Percentiles rank a stretch among this genome's conserved stretches.
Evolutionary conservation across 179 eudicot species (phyloP).

Genomic region (Drosera spatulata): DNA sequence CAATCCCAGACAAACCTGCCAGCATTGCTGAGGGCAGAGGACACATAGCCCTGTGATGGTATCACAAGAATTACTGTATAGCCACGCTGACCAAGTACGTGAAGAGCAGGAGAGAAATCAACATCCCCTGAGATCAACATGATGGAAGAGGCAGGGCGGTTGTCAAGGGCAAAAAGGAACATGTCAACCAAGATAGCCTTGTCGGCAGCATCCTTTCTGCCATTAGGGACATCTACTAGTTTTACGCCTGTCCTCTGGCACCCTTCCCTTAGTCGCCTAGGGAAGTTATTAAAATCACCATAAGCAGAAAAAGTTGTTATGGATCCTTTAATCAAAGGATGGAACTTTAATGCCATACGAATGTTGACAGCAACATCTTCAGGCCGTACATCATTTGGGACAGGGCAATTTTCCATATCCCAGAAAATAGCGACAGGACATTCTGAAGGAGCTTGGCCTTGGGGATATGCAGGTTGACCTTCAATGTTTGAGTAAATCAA

Average conservation of each 20-base stretch:
- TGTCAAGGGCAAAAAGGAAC: conserved; percentile 97
- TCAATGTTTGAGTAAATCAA: no score
- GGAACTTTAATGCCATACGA: conserved; percentile 85
- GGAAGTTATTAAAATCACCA: conserved; percentile 89
- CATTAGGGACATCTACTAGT: conserved; percentile 90
- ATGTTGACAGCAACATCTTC: conserved; percentile 94
- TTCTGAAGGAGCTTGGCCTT: conserved; percentile 17
- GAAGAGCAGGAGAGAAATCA: conserved; percentile 93
- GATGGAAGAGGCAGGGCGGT: conserved; percentile 82
- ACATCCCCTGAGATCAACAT: conserved; percentile 96
- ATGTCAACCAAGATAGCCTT: conserved; percentile 97
- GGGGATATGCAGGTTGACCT: conserved; percentile 21
- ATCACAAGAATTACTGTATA: conserved; percentile 80
- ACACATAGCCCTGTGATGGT: conserved; percentile 70
- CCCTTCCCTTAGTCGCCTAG: conserved; percentile 84
- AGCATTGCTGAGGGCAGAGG: conserved; percentile 86
- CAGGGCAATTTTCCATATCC: conserved; percentile 99
- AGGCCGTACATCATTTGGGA: conserved; percentile 87
- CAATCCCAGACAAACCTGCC: conserved; percentile 98
- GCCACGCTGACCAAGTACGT: conserved; percentile 93
- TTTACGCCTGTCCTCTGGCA: conserved; percentile 96
- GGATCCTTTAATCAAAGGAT: conserved; percentile 74
- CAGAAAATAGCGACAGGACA: conserved; percentile 90
- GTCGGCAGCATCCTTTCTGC: conserved; percentile 96
- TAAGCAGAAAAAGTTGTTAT: conserved; percentile 84